Percentiles rank a stretch among this genome's conserved stretches.
Conservation (phyloP, 106 monocot species). For the Cymbidium sinense region DNA sequence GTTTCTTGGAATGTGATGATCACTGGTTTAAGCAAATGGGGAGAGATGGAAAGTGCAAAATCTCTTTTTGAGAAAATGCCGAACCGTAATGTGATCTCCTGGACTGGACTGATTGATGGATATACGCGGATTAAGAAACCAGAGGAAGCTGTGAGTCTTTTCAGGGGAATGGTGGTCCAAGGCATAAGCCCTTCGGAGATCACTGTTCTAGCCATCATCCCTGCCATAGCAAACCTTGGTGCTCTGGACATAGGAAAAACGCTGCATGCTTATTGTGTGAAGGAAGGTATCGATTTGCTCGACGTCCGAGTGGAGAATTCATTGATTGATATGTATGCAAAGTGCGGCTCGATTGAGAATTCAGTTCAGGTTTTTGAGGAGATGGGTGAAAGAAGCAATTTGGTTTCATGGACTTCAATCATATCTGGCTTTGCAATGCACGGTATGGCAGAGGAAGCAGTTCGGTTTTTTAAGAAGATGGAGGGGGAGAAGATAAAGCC, state of each 20-base stretch:
- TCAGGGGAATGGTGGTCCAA: conserved; percentile 34
- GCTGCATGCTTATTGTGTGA: conserved; percentile 46
- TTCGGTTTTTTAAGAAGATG: conserved; percentile 44
- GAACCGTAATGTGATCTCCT: conserved; percentile 43
- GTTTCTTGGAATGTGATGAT: conserved; percentile 71
- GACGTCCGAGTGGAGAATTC: conserved; percentile 69
- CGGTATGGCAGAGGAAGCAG: conserved; percentile 53
- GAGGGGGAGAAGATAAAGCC: conserved; percentile 21
- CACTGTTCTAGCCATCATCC: conserved; percentile 55
- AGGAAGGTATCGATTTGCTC: conserved; percentile 18
- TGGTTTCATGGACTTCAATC: conserved; percentile 79
- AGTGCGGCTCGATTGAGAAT: conserved; percentile 47
- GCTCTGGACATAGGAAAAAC: conserved; percentile 22
- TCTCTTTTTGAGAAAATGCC: conserved; percentile 50
- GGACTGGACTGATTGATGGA: conserved; percentile 79
- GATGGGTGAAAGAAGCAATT: conserved; percentile 33
- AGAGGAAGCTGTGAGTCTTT: conserved; percentile 32
- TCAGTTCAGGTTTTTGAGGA: conserved; percentile 29
- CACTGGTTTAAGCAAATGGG: conserved; percentile 47
- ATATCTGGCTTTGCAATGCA: conserved; percentile 60
- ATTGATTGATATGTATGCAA: conserved; percentile 75
- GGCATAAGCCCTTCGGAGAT: conserved; percentile 48
- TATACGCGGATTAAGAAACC: conserved; percentile 26
- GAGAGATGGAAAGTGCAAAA: conserved; percentile 31
- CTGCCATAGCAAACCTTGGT: conserved; percentile 41